A percentile compares a stretch with the other conserved stretches of the same genome.
Conservation (phyloP, 208 protist genomes). For the Trypanosoma conorhini region DNA sequence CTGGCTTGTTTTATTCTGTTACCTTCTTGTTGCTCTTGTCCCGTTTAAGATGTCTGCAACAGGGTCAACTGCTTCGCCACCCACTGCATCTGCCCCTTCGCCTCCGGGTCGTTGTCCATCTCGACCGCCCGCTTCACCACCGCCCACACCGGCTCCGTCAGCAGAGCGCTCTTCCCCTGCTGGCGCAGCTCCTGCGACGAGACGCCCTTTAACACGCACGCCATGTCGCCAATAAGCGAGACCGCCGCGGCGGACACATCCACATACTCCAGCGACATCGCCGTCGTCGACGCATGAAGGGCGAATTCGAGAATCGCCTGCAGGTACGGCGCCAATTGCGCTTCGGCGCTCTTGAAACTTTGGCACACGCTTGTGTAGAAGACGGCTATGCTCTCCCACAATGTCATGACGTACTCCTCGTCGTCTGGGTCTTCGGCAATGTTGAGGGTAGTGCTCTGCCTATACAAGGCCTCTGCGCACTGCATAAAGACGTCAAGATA, state of each 20-base stretch:
- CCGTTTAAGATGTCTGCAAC: constrained; percentile 36
- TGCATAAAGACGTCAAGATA: constrained; percentile 87
- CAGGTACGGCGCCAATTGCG: constrained; percentile 60
- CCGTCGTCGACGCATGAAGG: constrained; percentile 43
- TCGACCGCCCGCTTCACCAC: constrained; percentile 36
- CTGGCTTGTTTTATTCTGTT: constrained; percentile 13
- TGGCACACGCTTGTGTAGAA: constrained; percentile 85
- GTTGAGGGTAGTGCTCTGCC: constrained; percentile 61
- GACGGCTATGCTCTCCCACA: constrained; percentile 70
- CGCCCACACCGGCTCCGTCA: constrained; percentile 36
- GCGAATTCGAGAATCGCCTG: constrained; percentile 68
- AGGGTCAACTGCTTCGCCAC: constrained; percentile 54
- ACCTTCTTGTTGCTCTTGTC: constrained; percentile 2
- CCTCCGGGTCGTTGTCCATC: constrained; percentile 34
- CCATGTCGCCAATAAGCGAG: constrained; percentile 85
- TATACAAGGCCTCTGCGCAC: constrained; percentile 71
- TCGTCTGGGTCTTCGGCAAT: constrained; percentile 65
- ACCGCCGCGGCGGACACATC: constrained; percentile 64
- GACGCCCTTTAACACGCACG: constrained; percentile 58
- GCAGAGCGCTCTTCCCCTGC: constrained; percentile 66
- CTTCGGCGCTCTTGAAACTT: constrained; percentile 60
- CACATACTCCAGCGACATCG: constrained; percentile 41
- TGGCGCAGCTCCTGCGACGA: constrained; percentile 41
- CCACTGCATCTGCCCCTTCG: constrained; percentile 69
- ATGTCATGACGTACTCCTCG: constrained; percentile 80